Conservation (phyloP, 306 rosid species). For the cucumber (Cucumis sativus) region DNA sequence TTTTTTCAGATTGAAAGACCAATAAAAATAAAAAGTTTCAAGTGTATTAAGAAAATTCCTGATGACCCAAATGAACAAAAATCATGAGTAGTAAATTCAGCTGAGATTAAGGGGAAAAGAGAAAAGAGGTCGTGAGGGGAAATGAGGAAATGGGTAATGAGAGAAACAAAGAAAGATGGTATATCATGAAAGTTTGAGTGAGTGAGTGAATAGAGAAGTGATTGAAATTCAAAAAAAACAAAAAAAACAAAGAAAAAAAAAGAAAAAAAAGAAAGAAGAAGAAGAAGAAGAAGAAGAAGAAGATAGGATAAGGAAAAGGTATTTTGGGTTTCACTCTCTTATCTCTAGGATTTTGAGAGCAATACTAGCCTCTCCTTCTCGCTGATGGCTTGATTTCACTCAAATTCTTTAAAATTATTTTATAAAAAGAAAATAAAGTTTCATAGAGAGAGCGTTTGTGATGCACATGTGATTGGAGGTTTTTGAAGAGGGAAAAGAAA, state of each 20-base stretch:
- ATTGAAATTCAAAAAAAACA: neutral
- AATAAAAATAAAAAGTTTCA: neutral
- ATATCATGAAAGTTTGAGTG: neutral
- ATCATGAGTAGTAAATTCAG: conserved; percentile 2
- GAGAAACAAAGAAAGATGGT: neutral
- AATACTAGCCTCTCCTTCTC: conserved; percentile 40
- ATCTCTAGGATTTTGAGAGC: conserved; percentile 45
- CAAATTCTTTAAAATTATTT: too few species aligned
- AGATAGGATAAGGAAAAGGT: conserved; percentile 70
- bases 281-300: conserved; percentile 37
- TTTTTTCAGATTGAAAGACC: neutral
- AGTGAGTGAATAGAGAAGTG: neutral
- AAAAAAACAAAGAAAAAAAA: conserved; percentile 21
- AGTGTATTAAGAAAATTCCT: neutral
- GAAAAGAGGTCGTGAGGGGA: neutral
- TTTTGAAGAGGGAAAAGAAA: neutral
- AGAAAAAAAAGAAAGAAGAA: conserved; percentile 28
- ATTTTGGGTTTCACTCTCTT: conserved; percentile 15
- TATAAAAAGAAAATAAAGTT: too few species aligned
- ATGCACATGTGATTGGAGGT: conserved; percentile 3
- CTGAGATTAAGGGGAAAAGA: neutral
- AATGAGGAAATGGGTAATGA: neutral
- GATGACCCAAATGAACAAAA: conserved; percentile 5
- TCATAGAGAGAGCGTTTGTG: neutral
- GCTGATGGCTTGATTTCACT: conserved; percentile 27